Evolutionary conservation across 805 yeast genomes (phyloP), one percentile per base, ranked within the genome.

Genomic region (Kodamaea restingae): DNA sequence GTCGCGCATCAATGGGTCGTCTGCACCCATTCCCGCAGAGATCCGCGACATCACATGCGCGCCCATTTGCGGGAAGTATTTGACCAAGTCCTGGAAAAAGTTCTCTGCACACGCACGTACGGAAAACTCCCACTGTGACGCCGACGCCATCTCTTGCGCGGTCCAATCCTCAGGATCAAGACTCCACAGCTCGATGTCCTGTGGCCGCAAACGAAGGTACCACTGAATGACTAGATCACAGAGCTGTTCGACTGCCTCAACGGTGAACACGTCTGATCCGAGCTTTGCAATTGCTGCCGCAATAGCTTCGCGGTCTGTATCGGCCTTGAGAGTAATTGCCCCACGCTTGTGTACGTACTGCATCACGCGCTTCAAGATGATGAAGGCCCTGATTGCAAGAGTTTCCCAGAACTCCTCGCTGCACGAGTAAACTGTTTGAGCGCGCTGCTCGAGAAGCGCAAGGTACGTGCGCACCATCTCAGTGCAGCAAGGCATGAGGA

Each of bases 101-200:
- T 81, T 81, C 49, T 87, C 95, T 0, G 95, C 88, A 61, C 96
- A 87, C 3, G 91, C 88, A 41, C 95, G 70, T 9, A 88, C 72
- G 55, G 85, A 90, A 56, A 68, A 87, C 54, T 90, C 97, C 80
- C 86, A 88, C 54, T 83, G 81, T 4, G 78, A 67, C 36, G 80
- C 73, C 7, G 29, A 20, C 14, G 29, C 18, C 41, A 81, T 64
- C 48, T 88, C 95, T 52, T 88, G 95, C 46, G 81, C 80, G 15
- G 85, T 80, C 87, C 95, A 93, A 57, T 88, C 96, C 56, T 88
- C 98, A 0, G 98, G 96, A 43, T 88, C 95, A 12, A 74, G 58
- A 9, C 70, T 56, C 98, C 98, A 93, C 27, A 77, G 66, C 49
- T 85, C 95, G 35, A 91, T 58, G 55, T 90, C 97, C 1, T 73